Base-by-base conservation (phyloP, 306 rosid species). In the Prunus fruticosa region DNA sequence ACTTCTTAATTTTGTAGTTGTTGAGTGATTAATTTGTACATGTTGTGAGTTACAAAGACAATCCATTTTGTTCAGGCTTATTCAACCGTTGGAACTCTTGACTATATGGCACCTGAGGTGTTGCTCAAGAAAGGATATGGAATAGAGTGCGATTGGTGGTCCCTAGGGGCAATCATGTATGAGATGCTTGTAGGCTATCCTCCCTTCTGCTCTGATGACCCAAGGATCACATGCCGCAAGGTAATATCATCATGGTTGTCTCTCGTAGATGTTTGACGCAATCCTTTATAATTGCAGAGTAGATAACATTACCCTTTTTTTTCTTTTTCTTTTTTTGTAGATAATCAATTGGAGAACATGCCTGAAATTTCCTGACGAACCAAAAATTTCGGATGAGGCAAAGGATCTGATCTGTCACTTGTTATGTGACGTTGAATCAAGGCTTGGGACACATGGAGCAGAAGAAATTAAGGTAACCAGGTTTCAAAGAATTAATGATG, bases 91-190 rank as follows among this genome's bases (percentile, higher is more conserved):
- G 99, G 99, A 78, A 96, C 99, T 72, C 98, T 96, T 81, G 99
- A 96, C 85, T 96, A 96, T 78, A 96, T 96, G 99, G 99, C 99
- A 52, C 99, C 99, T 34, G 99, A 96, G 84, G 93, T 96, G 69
- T 76, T 96, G 88, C 91, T 96, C 72, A 96, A 92, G 91, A 96
- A 96, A 82, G 99, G 99, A 51, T 96, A 92, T 76, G 99, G 97
- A 78, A 91, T 96, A 22, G 99, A 96, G 84, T 96, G 99, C 79
- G 99, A 96, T 86, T 96, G 99, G 99, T 96, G 99, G 99, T 96
- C 99, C 25, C 87, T 96, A 74, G 99, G 99, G 76, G 98, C 99
- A 45, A 96, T 96, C 84, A 79, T 96, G 99, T 96, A 92, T 60
- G 99, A 96, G 90, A 96, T 96, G 99, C 93, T 96, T 73, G 83